Evolutionary conservation across 139 green algal species (phyloP), one percentile per base, ranked within the genome.

Genomic region (Prasinococcaceae sp.): DNA sequence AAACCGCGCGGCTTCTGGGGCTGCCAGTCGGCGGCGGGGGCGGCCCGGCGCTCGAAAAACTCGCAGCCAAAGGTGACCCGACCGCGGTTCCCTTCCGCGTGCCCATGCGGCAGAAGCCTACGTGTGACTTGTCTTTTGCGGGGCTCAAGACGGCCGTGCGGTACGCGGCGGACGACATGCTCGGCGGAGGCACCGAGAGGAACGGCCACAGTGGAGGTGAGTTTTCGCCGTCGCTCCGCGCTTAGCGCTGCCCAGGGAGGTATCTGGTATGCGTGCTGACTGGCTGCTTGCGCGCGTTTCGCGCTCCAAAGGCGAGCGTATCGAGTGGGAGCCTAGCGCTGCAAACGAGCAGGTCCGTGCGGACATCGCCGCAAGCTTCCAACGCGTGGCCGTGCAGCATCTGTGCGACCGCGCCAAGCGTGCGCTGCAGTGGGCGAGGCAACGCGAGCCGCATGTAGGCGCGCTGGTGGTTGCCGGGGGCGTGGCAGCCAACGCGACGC

Each of bases 121-220:
- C 74, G 23, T 95, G 88, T 58, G 80, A 97, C 73, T 96, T 97
- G 54, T 93, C 79, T 1, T 98, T 84, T 58, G 84, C 90, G 0
- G 90, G 90, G 1, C 76, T 97, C 17, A 98, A 98, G 70, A 96
- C 90, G 0, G 74, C 70, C 8, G 66, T 65, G 29, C 55, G 68
- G 10, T 40, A 65, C 44, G 68, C 68, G 24, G 35, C 58, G 22
- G 58, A 66, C 19, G 35, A 20, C 20, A 35, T 52, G 17, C n/a
- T 66, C 38, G 58, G 49, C 1, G 24, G 26, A 29, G 35, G n/a
- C 8, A 26, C 14, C 29, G 47, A 25, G n/a, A n/a, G n/a, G n/a
- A n/a, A n/a, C n/a, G n/a, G n/a, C n/a, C n/a, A n/a, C n/a, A n/a
- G n/a, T n/a, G n/a, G n/a, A n/a, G n/a, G n/a, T n/a, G n/a, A n/a